A percentile compares a stretch with the other conserved stretches of the same genome.
Conservation (phyloP, 1,284 basidiomycete genomes). For the Lentinus polychrous region DNA sequence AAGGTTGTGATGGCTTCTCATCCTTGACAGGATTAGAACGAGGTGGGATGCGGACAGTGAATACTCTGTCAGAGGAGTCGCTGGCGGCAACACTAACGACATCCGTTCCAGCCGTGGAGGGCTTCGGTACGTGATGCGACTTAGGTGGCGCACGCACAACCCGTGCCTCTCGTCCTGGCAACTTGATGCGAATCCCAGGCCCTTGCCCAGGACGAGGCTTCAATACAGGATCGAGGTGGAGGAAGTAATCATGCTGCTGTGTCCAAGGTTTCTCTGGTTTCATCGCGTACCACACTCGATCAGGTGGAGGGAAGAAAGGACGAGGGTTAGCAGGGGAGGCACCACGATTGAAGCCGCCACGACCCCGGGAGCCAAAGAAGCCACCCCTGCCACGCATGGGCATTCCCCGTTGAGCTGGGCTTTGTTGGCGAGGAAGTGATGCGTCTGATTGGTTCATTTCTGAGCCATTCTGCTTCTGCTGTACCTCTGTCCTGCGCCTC, state of each 20-base stretch:
- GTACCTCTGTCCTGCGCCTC: slow-evolving; percentile 20
- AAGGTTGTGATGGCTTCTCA: slow-evolving; percentile 7
- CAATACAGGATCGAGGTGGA: slow-evolving; percentile 53
- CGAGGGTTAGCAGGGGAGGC: slow-evolving; percentile 22
- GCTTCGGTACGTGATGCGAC: slow-evolving; percentile 6
- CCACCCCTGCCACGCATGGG: slow-evolving; percentile 34
- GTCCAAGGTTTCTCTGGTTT: slow-evolving; percentile 77
- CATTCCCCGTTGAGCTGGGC: slow-evolving; percentile 24
- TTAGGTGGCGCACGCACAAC: slow-evolving; percentile 24
- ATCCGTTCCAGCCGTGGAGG: slow-evolving; percentile 4
- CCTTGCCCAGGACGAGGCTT: slow-evolving; percentile 51
- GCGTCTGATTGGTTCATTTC: slow-evolving; percentile 20
- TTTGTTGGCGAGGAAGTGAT: slow-evolving; percentile 14
- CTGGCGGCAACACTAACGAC: slow-evolving; percentile 5
- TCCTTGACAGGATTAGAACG: slow-evolving; percentile 23
- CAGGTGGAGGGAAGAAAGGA: slow-evolving; percentile 26
- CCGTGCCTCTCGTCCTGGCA: slow-evolving; percentile 40
- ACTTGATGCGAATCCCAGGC: slow-evolving; percentile 48
- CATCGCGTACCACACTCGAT: slow-evolving; percentile 59
- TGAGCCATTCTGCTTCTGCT: slow-evolving; percentile 15
- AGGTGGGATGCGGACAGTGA: slow-evolving; percentile 50
- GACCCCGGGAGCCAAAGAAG: slow-evolving; percentile 27
- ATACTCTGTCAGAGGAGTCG: slow-evolving; percentile 14
- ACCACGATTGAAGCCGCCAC: slow-evolving; percentile 37
- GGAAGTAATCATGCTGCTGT: slow-evolving; percentile 66